Evolutionary conservation across 345 rosid species (phyloP).

Genomic region (Euphorbia lathyris): DNA sequence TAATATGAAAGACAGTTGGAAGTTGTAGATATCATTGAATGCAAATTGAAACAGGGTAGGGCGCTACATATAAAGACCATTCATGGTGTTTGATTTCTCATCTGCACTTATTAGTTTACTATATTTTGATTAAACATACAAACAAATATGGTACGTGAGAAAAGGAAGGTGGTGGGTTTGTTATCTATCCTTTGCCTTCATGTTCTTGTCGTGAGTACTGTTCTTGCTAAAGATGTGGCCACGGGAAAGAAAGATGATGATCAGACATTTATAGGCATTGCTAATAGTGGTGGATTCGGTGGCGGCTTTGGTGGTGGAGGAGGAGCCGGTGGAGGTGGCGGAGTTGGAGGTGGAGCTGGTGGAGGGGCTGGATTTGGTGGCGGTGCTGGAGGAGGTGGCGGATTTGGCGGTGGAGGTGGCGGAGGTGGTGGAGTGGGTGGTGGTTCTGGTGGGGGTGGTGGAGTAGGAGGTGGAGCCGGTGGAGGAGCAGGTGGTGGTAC

Average conservation of each 20-base stretch:
- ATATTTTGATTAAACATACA: background rate
- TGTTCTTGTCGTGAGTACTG: constrained; percentile 37
- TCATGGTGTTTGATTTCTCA: background rate
- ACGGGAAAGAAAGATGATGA: constrained; percentile 18
- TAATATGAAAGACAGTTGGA: constrained; percentile 34
- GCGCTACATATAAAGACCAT: constrained; percentile 17
- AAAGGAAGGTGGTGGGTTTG: constrained; percentile 18
- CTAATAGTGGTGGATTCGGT: constrained; percentile 24
- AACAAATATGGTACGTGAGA: constrained; percentile 37
- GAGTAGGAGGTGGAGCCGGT: constrained; percentile 6
- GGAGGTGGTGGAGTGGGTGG: constrained; percentile 23
- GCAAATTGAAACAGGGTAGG: constrained; percentile 6
- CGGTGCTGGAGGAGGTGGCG: constrained; percentile 9
- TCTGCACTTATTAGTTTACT: background rate
- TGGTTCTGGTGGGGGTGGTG: constrained; percentile 29
- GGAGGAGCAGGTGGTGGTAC: constrained; percentile 30
- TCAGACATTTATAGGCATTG: constrained; percentile 16
- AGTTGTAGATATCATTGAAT: constrained; percentile 47
- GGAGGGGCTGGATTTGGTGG: constrained; percentile 5
- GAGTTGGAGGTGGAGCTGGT: constrained; percentile 8
- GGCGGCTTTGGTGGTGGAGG: constrained; percentile 20
- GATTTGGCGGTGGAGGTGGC: constrained; percentile 9
- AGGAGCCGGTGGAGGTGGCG: constrained; percentile 16
- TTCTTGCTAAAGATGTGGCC: constrained; percentile 36
- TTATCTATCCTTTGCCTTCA: constrained; percentile 46